Conservation (phyloP, 148 eudicot genomes). For the Fagopyrum esculentum region DNA sequence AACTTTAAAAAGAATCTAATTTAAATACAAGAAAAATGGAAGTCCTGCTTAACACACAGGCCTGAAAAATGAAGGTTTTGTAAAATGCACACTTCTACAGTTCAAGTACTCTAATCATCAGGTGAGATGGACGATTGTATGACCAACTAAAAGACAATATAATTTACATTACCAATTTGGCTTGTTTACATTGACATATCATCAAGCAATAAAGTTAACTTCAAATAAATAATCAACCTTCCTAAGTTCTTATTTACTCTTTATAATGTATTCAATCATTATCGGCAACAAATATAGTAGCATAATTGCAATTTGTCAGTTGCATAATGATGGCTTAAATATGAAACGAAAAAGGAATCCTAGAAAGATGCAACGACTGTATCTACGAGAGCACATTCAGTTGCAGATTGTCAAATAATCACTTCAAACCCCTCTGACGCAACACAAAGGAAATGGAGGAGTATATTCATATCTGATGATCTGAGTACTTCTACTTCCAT, state of each 20-base stretch:
- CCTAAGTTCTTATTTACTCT: neutral
- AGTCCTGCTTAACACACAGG: neutral
- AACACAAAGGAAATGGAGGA: neutral
- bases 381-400: neutral
- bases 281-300: neutral
- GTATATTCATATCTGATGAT: too few species aligned
- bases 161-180: too few species aligned
- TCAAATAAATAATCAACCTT: neutral
- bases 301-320: neutral
- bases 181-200: neutral
- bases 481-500: too few species aligned
- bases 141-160: neutral
- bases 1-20: neutral
- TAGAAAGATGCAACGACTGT: neutral
- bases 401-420: neutral
- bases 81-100: neutral
- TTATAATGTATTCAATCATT: neutral
- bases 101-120: neutral
- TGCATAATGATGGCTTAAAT: neutral
- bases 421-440: neutral
- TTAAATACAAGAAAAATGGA: neutral
- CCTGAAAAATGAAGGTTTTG: neutral
- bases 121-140: neutral
- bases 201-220: neutral
- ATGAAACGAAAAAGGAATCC: neutral